Conservation (phyloP, 306 rosid genomes). For the Glycine latifolia region DNA sequence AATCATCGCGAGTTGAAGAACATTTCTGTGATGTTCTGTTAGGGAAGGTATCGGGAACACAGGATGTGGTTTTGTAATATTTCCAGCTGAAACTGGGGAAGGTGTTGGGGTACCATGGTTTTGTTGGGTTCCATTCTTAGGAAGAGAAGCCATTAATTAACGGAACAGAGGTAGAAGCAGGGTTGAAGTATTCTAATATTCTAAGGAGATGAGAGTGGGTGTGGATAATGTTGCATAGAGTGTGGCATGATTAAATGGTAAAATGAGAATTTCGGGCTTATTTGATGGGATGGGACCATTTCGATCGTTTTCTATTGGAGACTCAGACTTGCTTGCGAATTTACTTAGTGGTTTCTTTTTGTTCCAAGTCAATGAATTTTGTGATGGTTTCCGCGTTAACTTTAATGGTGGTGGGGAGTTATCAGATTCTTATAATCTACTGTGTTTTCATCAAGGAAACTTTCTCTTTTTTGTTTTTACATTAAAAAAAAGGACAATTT, state of each 20-base stretch:
- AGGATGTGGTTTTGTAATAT: too few relatives aligned
- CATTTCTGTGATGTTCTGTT: too few relatives aligned
- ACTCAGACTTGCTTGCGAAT: not conserved
- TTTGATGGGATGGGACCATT: not conserved
- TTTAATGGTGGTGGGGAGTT: slow-evolving; percentile 14
- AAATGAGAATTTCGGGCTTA: not conserved
- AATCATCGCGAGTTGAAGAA: not conserved
- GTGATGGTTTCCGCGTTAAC: slow-evolving; percentile 32
- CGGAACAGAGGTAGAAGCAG: not conserved
- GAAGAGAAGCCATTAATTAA: slow-evolving; percentile 38
- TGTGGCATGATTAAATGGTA: not conserved
- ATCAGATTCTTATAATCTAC: not conserved
- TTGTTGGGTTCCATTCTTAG: not conserved
- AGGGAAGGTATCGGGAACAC: too few relatives aligned
- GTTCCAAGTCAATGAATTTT: slow-evolving; percentile 8
- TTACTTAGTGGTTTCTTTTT: slow-evolving; percentile 2
- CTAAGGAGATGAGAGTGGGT: too few relatives aligned
- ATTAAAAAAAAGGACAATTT: not conserved
- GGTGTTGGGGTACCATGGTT: slow-evolving; percentile 4
- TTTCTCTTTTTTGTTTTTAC: not conserved
- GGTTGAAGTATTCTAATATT: not conserved
- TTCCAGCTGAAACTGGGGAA: slow-evolving; percentile 13
- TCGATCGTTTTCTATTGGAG: not conserved
- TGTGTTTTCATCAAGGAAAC: not conserved
- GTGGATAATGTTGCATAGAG: not conserved